Evolutionary conservation across 257 asterid species (phyloP), one percentile per base, ranked within the genome.

Genomic region (Osmanthus fragrans): DNA sequence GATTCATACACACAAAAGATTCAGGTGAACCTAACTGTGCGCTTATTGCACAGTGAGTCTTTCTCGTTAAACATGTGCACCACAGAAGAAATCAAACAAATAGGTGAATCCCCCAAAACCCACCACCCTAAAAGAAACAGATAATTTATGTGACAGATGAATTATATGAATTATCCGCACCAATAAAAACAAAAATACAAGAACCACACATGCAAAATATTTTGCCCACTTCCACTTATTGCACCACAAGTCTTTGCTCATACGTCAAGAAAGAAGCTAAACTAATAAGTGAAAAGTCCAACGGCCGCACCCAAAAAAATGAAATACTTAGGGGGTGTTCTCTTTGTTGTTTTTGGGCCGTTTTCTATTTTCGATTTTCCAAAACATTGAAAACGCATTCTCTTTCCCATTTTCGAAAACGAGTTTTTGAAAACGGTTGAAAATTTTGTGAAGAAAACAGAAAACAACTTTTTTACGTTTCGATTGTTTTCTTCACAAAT

Each of bases 1-100:
- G 84, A 74, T 65, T 67, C 68, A 74, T 18, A 56, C 25, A 39
- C 25, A 75, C 45, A 25, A 60, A 73, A 73, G 21, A 64, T 25
- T 21, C 16, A 71, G 27, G n/a, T 67, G 68, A 56, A 72, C 32
- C 42, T 70, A 73, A 78, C 45, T 33, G 27, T 64, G 56, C 67
- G 54, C 65, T 68, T 32, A 69, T 27, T 78, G 49, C 63, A 39
- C 37, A 32, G 65, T 2, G 42, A 29, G 68, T 36, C 21, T 27
- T 11, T 40, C 51, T 16, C 30, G 32, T 60, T 47, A 54, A 49
- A 42, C 11, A 23, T 19, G 40, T 7, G 32, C 30, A 68, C 54
- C 67, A 70, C 60, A 15, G 29, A 65, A 51, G 36, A 56, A 75
- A 72, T 70, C 40, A 34, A 67, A 42, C 27, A 47, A 71, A 37